These are phyloP conservation scores for Colletotrichum lupini DNA, from an alignment of 2,329 filamentous ascomycete species.

Conservation along the genomic window DNA sequence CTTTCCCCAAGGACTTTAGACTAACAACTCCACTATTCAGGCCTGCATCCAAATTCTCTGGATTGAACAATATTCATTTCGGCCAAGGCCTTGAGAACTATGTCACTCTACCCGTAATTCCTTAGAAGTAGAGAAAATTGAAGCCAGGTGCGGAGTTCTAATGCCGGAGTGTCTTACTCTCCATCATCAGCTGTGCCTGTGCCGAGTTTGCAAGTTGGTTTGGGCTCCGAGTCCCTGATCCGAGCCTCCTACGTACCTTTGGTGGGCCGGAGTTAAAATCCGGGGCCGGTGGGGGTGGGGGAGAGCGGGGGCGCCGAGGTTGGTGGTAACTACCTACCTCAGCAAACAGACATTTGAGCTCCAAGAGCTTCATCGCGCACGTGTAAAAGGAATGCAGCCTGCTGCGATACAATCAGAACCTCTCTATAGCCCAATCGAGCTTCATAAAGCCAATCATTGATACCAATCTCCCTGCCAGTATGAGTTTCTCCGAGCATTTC, in stretches of 20 bases:
- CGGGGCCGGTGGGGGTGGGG: slow-evolving; percentile 28
- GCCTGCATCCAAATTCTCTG: slow-evolving; percentile 51
- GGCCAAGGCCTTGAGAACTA: slow-evolving; percentile 60
- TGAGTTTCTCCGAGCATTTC: slow-evolving; percentile 57
- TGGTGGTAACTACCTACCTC: neutral
- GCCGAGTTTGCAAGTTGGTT: neutral
- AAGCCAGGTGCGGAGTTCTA: no score
- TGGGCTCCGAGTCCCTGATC: neutral
- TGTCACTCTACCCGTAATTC: slow-evolving; percentile 63
- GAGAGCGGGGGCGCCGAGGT: neutral
- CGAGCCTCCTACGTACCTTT: neutral
- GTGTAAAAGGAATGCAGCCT: slow-evolving; percentile 4
- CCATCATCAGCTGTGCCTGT: neutral
- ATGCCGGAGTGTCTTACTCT: no score
- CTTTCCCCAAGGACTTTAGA: slow-evolving; percentile 44
- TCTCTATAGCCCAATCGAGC: neutral
- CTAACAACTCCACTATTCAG: slow-evolving; percentile 59
- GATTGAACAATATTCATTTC: slow-evolving; percentile 65
- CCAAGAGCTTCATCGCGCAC: neutral
- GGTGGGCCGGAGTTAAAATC: neutral
- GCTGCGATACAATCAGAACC: neutral
- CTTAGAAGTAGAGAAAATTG: slow-evolving; percentile 36
- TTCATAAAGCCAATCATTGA: neutral
- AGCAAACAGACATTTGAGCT: neutral
- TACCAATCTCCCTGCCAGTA: neutral